phyloP scores from a whole-genome alignment of 2,329 filamentous ascomycete genomes.

The Verticillium isaacii region DNA sequence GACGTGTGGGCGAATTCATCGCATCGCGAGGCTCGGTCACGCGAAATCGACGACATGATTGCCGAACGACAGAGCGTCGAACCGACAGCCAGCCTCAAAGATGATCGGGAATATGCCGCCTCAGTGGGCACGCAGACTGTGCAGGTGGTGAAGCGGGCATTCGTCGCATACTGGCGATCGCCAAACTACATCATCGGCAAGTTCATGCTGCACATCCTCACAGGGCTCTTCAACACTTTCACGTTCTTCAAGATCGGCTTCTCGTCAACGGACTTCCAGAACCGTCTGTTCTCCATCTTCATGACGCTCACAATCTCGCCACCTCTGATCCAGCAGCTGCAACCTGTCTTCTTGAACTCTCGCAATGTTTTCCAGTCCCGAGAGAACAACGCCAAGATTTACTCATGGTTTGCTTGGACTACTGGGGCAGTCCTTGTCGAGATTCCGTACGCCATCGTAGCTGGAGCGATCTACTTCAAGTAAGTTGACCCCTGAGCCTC shows the following conservation, averaged over 20 bases:
- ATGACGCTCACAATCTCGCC: conserved; percentile 72
- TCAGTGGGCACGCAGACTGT: conserved; percentile 48
- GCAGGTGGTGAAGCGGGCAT: conserved; percentile 52
- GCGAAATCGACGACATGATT: conserved; percentile 50
- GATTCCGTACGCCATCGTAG: conserved; percentile 63
- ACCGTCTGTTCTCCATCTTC: conserved; percentile 70
- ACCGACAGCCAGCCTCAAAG: conserved; percentile 32
- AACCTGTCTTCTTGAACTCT: conserved; percentile 65
- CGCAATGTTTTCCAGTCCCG: conserved; percentile 65
- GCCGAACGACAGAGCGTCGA: conserved; percentile 33
- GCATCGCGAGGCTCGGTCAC: conserved; percentile 37
- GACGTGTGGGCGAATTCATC: conserved; percentile 53
- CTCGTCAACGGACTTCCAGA: conserved; percentile 59
- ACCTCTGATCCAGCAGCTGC: conserved; percentile 71
- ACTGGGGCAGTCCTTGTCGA: conserved; percentile 63
- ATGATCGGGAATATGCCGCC: conserved; percentile 60
- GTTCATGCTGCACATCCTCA: conserved; percentile 56
- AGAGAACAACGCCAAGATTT: conserved; percentile 75
- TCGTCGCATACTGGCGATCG: conserved; percentile 60
- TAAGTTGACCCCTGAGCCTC: background rate
- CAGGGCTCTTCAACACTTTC: conserved; percentile 65
- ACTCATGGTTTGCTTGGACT: conserved; percentile 69
- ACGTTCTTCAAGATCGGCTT: conserved; percentile 62
- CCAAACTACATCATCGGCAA: conserved; percentile 61
- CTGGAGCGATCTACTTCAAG: conserved; percentile 57